These are phyloP conservation scores for Arthrobotrys entomopaga DNA, from an alignment of 2,329 filamentous ascomycete genomes.

Conservation along the genomic window DNA sequence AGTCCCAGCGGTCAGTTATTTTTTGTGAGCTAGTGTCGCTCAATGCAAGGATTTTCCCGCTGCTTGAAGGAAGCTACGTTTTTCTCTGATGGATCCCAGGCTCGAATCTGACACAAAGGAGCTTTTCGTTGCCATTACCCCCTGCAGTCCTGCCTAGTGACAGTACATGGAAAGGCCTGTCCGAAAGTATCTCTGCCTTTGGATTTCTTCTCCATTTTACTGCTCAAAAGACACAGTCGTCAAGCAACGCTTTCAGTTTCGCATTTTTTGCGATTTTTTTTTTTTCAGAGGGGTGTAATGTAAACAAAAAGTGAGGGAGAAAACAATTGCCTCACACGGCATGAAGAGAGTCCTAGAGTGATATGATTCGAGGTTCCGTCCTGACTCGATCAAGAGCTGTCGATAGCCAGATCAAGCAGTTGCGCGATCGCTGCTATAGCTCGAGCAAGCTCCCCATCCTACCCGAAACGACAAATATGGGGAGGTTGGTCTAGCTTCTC, in stretches of 20 bases:
- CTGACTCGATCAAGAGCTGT: constrained; percentile 13
- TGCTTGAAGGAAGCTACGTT: constrained; percentile 49
- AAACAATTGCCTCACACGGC: constrained; percentile 54
- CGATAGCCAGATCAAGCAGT: constrained; percentile 29
- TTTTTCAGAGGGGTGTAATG: constrained; percentile 2
- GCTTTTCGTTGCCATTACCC: constrained; percentile 47
- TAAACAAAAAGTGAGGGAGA: constrained; percentile 36
- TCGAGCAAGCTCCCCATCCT: constrained; percentile 2
- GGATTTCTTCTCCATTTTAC: constrained; percentile 51
- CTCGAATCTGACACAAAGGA: constrained; percentile 54
- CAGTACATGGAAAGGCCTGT: constrained; percentile 49
- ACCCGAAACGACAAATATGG: constrained; percentile 19
- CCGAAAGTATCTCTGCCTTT: constrained; percentile 34
- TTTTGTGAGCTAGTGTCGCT: constrained; percentile 45
- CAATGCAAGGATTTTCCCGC: constrained; percentile 49
- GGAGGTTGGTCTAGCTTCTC: constrained; percentile 33
- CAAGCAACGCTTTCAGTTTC: constrained; percentile 17
- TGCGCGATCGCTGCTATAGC: constrained; percentile 15
- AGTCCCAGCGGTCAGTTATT: constrained; percentile 3
- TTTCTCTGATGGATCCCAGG: constrained; percentile 45
- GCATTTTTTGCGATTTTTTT: constrained; percentile 33
- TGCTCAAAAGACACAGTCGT: constrained; percentile 50
- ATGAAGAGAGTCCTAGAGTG: not conserved
- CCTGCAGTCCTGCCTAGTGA: constrained; percentile 53
- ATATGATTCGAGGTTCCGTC: not conserved